Conservation (phyloP, 257 asterid genomes). For the Misopates orontium region DNA sequence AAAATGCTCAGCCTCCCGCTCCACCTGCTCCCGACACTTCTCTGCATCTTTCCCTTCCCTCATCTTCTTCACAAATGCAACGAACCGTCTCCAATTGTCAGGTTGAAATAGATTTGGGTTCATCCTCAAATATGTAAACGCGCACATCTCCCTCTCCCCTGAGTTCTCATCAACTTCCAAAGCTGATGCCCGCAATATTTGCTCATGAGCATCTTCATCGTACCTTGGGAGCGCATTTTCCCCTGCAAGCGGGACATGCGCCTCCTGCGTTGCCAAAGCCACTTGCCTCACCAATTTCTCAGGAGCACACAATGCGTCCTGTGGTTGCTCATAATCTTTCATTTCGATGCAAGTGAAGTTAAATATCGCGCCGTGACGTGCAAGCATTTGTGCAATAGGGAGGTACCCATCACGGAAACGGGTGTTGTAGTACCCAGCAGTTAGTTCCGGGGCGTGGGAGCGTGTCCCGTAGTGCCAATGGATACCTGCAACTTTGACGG, state of each 20-base stretch:
- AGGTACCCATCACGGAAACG: slow-evolving; percentile 79
- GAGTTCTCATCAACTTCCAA: slow-evolving; percentile 44
- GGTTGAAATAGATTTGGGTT: slow-evolving; percentile 78
- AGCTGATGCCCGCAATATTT: slow-evolving; percentile 60
- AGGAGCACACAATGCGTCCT: slow-evolving; percentile 82
- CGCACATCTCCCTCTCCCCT: slow-evolving; percentile 69
- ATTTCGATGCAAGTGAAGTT: slow-evolving; percentile 95
- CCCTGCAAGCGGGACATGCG: slow-evolving; percentile 83
- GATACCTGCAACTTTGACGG: slow-evolving; percentile 86
- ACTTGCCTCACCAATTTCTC: slow-evolving; percentile 90
- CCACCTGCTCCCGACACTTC: slow-evolving; percentile 73
- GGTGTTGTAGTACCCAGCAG: slow-evolving; percentile 94
- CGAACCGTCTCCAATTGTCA: slow-evolving; percentile 89
- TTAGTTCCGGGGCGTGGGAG: slow-evolving; percentile 97
- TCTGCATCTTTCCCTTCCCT: slow-evolving; percentile 65
- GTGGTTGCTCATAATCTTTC: slow-evolving; percentile 96
- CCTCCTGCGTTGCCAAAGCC: slow-evolving; percentile 73
- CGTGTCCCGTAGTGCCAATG: slow-evolving; percentile 97
- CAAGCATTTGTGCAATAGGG: slow-evolving; percentile 92
- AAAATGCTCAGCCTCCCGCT: slow-evolving; percentile 88
- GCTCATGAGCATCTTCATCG: slow-evolving; percentile 79
- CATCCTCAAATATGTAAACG: slow-evolving; percentile 94
- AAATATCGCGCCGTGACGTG: slow-evolving; percentile 76
- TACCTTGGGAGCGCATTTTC: slow-evolving; percentile 89
- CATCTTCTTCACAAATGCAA: slow-evolving; percentile 88